phyloP scores from a whole-genome alignment of 805 yeast genomes.

The Hanseniaspora clermontiae region DNA sequence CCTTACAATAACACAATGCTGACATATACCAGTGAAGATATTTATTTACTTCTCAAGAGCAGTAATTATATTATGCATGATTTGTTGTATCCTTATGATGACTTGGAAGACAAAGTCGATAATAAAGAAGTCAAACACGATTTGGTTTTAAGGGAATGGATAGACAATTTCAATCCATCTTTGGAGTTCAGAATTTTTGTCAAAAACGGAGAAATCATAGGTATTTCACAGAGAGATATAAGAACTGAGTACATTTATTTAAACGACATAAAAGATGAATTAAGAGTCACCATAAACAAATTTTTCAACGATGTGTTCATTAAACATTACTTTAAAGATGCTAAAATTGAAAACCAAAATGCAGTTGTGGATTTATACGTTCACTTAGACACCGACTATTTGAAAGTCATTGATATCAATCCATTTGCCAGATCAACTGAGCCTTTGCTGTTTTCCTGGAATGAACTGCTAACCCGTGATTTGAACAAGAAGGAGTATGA shows the following conservation, averaged over 20 bases:
- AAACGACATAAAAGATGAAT: conserved; percentile 35
- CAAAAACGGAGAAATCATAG: conserved; percentile 44
- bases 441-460: conserved; percentile 70
- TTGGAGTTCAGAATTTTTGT: conserved; percentile 85
- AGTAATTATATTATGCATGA: conserved; percentile 85
- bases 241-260: conserved; percentile 62
- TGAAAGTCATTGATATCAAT: conserved; percentile 71
- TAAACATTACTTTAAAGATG: conserved; percentile 38
- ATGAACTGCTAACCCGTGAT: conserved; percentile 41
- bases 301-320: conserved; percentile 42
- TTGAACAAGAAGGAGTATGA: conserved; percentile 31
- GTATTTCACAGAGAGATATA: conserved; percentile 73
- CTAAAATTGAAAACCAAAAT: background rate
- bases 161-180: conserved; percentile 62
- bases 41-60: conserved; percentile 69
- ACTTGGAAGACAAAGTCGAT: conserved; percentile 19
- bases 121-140: conserved; percentile 34
- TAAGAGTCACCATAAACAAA: conserved; percentile 37
- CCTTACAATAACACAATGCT: conserved; percentile 55
- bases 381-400: conserved; percentile 57
- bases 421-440: conserved; percentile 75
- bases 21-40: conserved; percentile 59
- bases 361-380: conserved; percentile 74
- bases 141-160: conserved; percentile 73
- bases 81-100: conserved; percentile 56